phyloP scores from a whole-genome alignment of 1,284 basidiomycete genomes.

The Rhodofomes roseus region DNA sequence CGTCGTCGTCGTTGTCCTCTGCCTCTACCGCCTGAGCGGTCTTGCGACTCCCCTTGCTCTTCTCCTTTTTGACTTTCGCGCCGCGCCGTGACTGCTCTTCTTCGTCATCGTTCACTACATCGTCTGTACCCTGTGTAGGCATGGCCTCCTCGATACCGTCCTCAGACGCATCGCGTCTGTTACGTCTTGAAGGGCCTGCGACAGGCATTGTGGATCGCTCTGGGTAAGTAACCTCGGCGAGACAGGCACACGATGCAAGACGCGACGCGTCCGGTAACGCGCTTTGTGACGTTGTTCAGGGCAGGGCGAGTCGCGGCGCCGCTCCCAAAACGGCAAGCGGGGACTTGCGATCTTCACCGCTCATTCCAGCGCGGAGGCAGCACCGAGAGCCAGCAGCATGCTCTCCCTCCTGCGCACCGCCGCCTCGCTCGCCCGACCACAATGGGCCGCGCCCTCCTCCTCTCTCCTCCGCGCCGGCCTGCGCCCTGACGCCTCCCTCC shows the following conservation, averaged over 20 bases:
- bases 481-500: slow-evolving; percentile 10
- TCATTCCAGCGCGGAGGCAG: not conserved
- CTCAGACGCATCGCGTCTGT: slow-evolving; percentile 38
- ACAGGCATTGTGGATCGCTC: slow-evolving; percentile 35
- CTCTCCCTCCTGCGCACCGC: slow-evolving; percentile 38
- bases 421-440: slow-evolving; percentile 22
- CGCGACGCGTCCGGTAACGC: slow-evolving; percentile 16
- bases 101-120: slow-evolving; percentile 43
- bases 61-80: slow-evolving; percentile 26
- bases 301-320: slow-evolving; percentile 32
- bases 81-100: slow-evolving; percentile 38
- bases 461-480: slow-evolving; percentile 9
- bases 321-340: not conserved
- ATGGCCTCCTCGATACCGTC: slow-evolving; percentile 59
- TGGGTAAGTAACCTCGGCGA: not conserved
- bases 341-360: slow-evolving; percentile 3
- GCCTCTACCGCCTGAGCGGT: slow-evolving; percentile 26
- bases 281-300: slow-evolving; percentile 29
- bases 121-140: slow-evolving; percentile 29
- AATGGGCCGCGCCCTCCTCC: slow-evolving; percentile 13
- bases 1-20: slow-evolving; percentile 33
- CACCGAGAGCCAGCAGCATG: slow-evolving; percentile 28
- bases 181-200: slow-evolving; percentile 39
- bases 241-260: not conserved
- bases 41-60: slow-evolving; percentile 39